Evolutionary conservation across 805 yeast species (phyloP), one percentile per base, ranked within the genome.

Genomic region (Yueomyces sp.): DNA sequence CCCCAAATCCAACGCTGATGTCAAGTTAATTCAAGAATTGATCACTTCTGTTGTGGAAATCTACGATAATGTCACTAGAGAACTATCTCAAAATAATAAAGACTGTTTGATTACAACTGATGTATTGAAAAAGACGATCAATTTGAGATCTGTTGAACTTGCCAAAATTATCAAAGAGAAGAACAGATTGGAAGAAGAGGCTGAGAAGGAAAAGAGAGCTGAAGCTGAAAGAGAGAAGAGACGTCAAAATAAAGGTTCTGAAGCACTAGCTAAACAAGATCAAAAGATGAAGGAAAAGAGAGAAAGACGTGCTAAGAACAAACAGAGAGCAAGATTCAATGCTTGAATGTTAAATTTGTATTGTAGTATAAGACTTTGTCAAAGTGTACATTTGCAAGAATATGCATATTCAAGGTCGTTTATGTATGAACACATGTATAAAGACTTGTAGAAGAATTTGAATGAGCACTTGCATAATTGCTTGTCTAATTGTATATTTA

Each of bases 261-360:
- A 85, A 47, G 86, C 80, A 55, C 92, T 83, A 66, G 78, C 78
- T 51, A 85, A 82, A 66, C 62, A 74, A 38, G 90, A 83, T 50
- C 79, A 77, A 67, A 85, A 81, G 67, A 85, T 81, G 62, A 69
- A 70, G 51, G 94, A 85, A 52, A 85, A 81, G 69, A 85, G 79
- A 63, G 85, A 80, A 59, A 79, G 86, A 68, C 84, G 85, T 65
- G 66, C 67, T 59, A 72, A 68, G 65, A 79, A 73, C 64, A 78
- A 76, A 64, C 80, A 81, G 64, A 77, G 71, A 56, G 65, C 66
- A 36, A 59, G 62, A 50, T 58, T 62, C 57, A n/a, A n/a, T 26
- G 19, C 19, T 19, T 19, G 19, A 19, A 19, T 19, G 19, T 19
- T 19, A 19, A 19, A 19, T 19, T 19, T 19, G 19, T 19, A 19